Percentiles rank a stretch among this genome's conserved stretches.
Evolutionary conservation across 2,329 filamentous ascomycete genomes (phyloP).

Genomic region (Zasmidium citrigriseum): DNA sequence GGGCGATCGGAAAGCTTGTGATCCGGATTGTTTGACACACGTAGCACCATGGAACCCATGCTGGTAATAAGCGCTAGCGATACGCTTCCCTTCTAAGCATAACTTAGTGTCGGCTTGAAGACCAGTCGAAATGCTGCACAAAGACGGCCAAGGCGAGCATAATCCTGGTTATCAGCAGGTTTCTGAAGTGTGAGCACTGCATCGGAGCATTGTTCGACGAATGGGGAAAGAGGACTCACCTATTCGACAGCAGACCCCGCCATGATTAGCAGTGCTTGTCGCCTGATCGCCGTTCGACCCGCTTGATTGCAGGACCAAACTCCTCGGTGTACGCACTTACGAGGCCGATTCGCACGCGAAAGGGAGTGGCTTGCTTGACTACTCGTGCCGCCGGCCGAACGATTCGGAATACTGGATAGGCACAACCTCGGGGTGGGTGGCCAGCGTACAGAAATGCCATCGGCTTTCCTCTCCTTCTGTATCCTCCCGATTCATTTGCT

Average conservation of each 20-base stretch:
- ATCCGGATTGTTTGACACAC: neutral
- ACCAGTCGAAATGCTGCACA: neutral
- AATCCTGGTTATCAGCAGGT: no score
- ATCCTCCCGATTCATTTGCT: neutral
- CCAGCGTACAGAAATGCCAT: neutral
- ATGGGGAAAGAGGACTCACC: no score
- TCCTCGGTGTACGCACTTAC: neutral
- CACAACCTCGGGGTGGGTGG: neutral
- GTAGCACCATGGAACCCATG: neutral
- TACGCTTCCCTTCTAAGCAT: slow-evolving; percentile 4
- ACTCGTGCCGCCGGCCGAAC: neutral
- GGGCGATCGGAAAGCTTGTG: neutral
- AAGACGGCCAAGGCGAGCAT: neutral
- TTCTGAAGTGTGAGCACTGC: no score
- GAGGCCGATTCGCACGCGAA: neutral
- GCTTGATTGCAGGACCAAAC: neutral
- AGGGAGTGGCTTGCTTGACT: neutral
- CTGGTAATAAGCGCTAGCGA: neutral
- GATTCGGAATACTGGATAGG: neutral
- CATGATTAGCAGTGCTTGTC: no score
- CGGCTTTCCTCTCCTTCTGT: neutral
- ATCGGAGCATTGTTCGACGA: no score
- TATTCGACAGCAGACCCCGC: neutral
- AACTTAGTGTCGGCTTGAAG: neutral
- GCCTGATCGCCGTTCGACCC: neutral